Evolutionary conservation across 2,329 filamentous ascomycete species (phyloP).

Genomic region (Nigrospora sphaerica): DNA sequence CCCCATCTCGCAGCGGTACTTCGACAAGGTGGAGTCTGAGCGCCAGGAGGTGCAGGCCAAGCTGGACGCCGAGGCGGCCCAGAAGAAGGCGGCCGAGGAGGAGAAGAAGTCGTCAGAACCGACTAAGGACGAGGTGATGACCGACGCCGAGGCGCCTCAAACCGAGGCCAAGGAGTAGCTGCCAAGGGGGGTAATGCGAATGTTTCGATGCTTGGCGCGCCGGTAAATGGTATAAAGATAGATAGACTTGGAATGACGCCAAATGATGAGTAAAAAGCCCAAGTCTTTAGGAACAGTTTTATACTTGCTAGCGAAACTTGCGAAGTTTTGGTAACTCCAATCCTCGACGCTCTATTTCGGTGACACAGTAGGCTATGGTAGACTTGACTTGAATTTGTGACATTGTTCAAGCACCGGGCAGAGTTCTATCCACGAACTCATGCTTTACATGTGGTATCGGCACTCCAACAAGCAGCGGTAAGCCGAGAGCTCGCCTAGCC

Average conservation of each 20-base stretch:
- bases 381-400: too few species aligned
- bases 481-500: too few species aligned
- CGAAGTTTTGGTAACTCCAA: too few species aligned
- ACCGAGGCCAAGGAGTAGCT: conserved; percentile 27
- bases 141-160: conserved; percentile 51
- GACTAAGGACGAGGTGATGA: conserved; percentile 55
- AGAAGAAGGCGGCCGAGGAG: conserved; percentile 59
- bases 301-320: too few species aligned
- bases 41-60: conserved; percentile 71
- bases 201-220: conserved; percentile 3
- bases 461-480: too few species aligned
- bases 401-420: too few species aligned
- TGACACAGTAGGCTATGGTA: too few species aligned
- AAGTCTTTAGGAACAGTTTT: too few species aligned
- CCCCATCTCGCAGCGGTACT: conserved; percentile 88
- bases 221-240: conserved; percentile 6
- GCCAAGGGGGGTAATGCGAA: not conserved
- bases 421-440: too few species aligned
- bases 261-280: not conserved
- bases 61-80: conserved; percentile 69
- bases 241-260: conserved; percentile 5
- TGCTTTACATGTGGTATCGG: too few species aligned
- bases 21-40: conserved; percentile 88
- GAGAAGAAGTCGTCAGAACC: conserved; percentile 42
- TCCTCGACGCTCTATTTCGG: too few species aligned